phyloP scores from a whole-genome alignment of 108 stramenopile genomes.

The Pseudonitzschia multiseries region DNA sequence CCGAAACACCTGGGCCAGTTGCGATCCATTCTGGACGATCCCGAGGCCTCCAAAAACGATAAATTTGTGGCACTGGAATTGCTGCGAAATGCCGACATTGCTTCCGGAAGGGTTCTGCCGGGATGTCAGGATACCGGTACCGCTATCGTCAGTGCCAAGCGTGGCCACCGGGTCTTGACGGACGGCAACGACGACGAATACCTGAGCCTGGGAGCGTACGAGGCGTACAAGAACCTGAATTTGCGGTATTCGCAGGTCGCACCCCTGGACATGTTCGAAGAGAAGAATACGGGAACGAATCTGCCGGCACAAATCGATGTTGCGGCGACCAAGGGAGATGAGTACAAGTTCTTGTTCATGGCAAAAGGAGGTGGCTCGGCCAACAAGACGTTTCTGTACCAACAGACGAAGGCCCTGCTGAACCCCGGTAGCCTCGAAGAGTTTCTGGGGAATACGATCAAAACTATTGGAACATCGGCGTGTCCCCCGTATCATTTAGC shows the following conservation, averaged over 20 bases:
- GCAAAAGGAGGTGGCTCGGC: slow-evolving; percentile 97
- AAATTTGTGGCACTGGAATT: slow-evolving; percentile 95
- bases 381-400: slow-evolving; percentile 96
- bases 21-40: slow-evolving; percentile 91
- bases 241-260: slow-evolving; percentile 93
- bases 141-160: slow-evolving; percentile 92
- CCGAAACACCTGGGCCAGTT: slow-evolving; percentile 90
- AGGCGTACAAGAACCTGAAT: slow-evolving; percentile 90
- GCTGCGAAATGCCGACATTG: slow-evolving; percentile 95
- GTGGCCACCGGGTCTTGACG: slow-evolving; percentile 89
- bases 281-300: slow-evolving; percentile 93
- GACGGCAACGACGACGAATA: slow-evolving; percentile 95
- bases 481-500: slow-evolving; percentile 97
- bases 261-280: slow-evolving; percentile 92
- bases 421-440: slow-evolving; percentile 84
- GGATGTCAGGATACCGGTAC: slow-evolving; percentile 98
- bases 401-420: slow-evolving; percentile 94
- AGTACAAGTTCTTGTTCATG: slow-evolving; percentile 93
- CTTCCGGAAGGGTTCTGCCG: slow-evolving; percentile 84
- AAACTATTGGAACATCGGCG: slow-evolving; percentile 92
- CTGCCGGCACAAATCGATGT: slow-evolving; percentile 95
- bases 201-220: slow-evolving; percentile 84
- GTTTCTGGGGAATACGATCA: slow-evolving; percentile 91
- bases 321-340: slow-evolving; percentile 78
- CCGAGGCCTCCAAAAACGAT: slow-evolving; percentile 94